Evolutionary conservation across 306 rosid genomes (phyloP), one percentile per base, ranked within the genome.

Genomic region (Dalbergia oliveri): DNA sequence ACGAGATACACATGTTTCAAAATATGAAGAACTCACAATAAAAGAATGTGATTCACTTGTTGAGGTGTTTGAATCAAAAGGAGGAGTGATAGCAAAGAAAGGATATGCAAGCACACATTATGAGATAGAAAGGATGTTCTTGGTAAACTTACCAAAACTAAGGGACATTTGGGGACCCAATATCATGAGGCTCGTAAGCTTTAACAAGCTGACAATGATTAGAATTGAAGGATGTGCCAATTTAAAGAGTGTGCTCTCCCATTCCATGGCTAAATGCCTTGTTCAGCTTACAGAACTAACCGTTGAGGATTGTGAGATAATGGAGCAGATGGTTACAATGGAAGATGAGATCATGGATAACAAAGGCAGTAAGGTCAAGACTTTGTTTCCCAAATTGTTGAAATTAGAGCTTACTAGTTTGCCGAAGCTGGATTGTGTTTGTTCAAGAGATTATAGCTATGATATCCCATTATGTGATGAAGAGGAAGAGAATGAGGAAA

Each of bases 371-470:
- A 76, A 64, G 7, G 54, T 33, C 15, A 35, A 63, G 72, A 77
- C 18, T 37, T 53, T 53, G 11, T 31, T 74, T 26, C 79, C 79
- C 1, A 15, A 75, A 16, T 45, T 75, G 12, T 18, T 44, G 69
- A 0, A 0, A 0, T 44, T 75, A 2, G 4, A 0, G 1, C 45
- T 74, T 43, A 0, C 0, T 0, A 0, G 1, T 1, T 44, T 75
- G 19, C 79, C 49, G 3, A 45, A 5, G 6, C 8, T 74, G 16
- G 33, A 60, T 9, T 74, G 59, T 74, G n/a, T 74, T 74, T 74
- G 59, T 60, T 74, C 60, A 45, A 41, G 44, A 74, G 45, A 44
- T 59, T 44, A 23, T 26, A 60, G 31, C 58, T 60, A 74, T 61
- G 59, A 44, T 74, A 11, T 77, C 44, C 69, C 69, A 43, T 60